phyloP scores from a whole-genome alignment of 202 grass and related monocot genomes.

The Thinopyrum obtusiflorum region DNA sequence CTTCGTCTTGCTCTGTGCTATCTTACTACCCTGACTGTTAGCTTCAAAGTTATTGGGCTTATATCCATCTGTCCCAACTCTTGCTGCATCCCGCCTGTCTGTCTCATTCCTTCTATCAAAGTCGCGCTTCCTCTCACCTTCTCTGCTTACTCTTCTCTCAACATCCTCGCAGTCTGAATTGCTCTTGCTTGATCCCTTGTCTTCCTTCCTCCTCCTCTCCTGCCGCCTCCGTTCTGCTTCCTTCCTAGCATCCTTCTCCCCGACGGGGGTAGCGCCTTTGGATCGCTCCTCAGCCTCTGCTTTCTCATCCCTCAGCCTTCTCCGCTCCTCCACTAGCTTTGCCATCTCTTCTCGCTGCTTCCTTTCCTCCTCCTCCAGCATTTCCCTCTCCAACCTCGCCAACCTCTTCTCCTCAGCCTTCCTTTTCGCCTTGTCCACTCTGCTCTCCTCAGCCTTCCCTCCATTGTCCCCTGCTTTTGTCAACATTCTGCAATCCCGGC shows the following conservation, averaged over 20 bases:
- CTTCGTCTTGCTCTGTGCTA: slow-evolving; percentile 47
- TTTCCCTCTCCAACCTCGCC: slow-evolving; percentile 83
- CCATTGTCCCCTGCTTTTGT: slow-evolving; percentile 62
- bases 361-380: slow-evolving; percentile 91
- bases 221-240: slow-evolving; percentile 52
- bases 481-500: slow-evolving; percentile 40
- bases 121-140: slow-evolving; percentile 58
- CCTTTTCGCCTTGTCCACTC: slow-evolving; percentile 76
- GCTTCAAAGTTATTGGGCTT: slow-evolving; percentile 45
- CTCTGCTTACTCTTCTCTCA: slow-evolving; percentile 61
- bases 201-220: slow-evolving; percentile 79
- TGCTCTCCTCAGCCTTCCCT: slow-evolving; percentile 65
- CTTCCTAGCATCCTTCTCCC: slow-evolving; percentile 73
- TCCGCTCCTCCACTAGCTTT: slow-evolving; percentile 82
- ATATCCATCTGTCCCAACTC: slow-evolving; percentile 35
- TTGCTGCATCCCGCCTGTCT: slow-evolving; percentile 45
- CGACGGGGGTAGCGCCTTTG: slow-evolving; percentile 55
- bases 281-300: slow-evolving; percentile 73
- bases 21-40: slow-evolving; percentile 55
- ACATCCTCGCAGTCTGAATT: slow-evolving; percentile 83
- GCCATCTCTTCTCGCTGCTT: slow-evolving; percentile 93
- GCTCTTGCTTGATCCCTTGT: slow-evolving; percentile 87
- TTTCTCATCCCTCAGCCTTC: slow-evolving; percentile 83
- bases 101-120: slow-evolving; percentile 60
- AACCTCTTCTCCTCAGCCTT: slow-evolving; percentile 90